Conservation (phyloP, 2,329 filamentous ascomycete species). For the Mycosphaerella sp. region DNA sequence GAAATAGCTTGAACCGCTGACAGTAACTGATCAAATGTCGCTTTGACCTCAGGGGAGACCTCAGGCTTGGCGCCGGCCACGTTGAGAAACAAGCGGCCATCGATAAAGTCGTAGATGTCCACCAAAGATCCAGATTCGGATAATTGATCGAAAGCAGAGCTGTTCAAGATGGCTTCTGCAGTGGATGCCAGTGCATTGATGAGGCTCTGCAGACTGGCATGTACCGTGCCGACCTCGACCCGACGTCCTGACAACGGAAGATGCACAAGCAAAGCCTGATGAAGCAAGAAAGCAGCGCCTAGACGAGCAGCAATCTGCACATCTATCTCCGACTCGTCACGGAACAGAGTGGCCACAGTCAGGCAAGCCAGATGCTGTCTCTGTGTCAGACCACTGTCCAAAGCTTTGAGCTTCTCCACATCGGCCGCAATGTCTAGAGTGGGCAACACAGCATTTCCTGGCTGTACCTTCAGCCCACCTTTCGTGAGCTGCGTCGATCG, state of each 20-base stretch:
- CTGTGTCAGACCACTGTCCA: conserved; percentile 19
- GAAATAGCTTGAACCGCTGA: conserved; percentile 17
- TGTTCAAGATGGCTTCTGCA: conserved; percentile 35
- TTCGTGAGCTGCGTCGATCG: conserved; percentile 1
- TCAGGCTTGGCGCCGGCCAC: conserved; percentile 12
- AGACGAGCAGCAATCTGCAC: conserved; percentile 11
- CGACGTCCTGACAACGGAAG: conserved; percentile 29
- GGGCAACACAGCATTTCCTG: conserved; percentile 5
- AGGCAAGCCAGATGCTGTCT: conserved; percentile 26
- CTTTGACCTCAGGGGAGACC: conserved; percentile 17
- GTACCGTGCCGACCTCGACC: conserved; percentile 14
- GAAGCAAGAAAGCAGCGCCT: conserved; percentile 26
- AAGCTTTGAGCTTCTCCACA: conserved; percentile 15
- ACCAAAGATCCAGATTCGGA: conserved; percentile 20
- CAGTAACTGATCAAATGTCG: conserved; percentile 22
- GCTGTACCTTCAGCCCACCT: not conserved
- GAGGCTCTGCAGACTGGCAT: conserved; percentile 15
- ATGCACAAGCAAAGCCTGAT: conserved; percentile 28
- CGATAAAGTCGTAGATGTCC: conserved; percentile 51
- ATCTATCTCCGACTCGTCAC: conserved; percentile 10
- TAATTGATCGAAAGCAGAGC: conserved; percentile 16
- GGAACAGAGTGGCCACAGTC: conserved; percentile 20
- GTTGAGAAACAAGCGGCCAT: conserved; percentile 46
- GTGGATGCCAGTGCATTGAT: conserved; percentile 34
- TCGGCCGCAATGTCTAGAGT: conserved; percentile 16